These are phyloP conservation scores for Colletotrichum orbiculare DNA, from an alignment of 2,329 filamentous ascomycete species.

Conservation along the genomic window DNA sequence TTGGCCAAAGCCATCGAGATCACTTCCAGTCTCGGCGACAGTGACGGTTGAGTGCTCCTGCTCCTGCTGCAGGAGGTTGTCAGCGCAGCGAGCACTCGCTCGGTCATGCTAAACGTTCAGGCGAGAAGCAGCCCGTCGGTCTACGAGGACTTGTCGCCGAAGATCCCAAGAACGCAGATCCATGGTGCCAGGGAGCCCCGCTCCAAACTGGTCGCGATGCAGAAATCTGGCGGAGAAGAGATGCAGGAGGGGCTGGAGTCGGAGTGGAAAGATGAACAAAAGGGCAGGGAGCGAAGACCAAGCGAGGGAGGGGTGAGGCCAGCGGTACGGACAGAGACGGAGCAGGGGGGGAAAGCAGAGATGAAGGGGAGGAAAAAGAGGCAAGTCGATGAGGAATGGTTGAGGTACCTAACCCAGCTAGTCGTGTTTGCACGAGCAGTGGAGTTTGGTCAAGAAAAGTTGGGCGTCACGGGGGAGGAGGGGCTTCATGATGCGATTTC, in stretches of 20 bases:
- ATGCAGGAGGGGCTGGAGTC: conserved; percentile 10
- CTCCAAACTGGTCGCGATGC: conserved; percentile 24
- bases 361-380: conserved; percentile 6
- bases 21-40: not conserved
- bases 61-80: no score
- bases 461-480: not conserved
- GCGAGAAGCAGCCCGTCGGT: conserved; percentile 18
- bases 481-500: conserved; percentile 33
- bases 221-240: conserved; percentile 13
- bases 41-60: no score
- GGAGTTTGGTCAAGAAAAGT: not conserved
- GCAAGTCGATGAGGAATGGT: conserved; percentile 13
- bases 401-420: no score
- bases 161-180: conserved; percentile 22
- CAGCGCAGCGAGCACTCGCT: not conserved
- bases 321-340: not conserved
- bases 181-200: conserved; percentile 21
- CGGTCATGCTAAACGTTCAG: conserved; percentile 3
- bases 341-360: not conserved
- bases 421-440: conserved; percentile 17
- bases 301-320: conserved; percentile 12
- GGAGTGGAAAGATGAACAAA: conserved; percentile 12
- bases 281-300: not conserved
- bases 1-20: conserved; percentile 2
- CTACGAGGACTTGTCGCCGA: conserved; percentile 32